Evolutionary conservation across 2,329 filamentous ascomycete species (phyloP).

Genomic region (Emydomyces testavorans): DNA sequence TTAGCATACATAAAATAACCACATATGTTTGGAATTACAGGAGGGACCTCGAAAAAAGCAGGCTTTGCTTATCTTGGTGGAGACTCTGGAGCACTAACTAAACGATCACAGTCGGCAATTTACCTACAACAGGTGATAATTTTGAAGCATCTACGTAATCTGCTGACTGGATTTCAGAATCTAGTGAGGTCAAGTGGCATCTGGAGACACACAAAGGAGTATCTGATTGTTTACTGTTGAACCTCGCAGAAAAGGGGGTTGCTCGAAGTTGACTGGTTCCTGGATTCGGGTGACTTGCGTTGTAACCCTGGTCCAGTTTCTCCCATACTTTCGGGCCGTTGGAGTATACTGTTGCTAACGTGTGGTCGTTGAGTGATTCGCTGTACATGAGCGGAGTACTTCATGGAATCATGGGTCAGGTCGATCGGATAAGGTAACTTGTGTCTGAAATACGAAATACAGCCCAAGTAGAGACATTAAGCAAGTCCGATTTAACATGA

Average conservation of each 20-base stretch:
- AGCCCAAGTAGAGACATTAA: no score
- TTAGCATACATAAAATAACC: no score
- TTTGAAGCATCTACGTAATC: no score
- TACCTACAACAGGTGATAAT: no score
- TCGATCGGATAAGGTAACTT: no score
- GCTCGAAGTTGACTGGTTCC: background rate
- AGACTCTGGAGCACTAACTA: no score
- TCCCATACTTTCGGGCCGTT: conserved; percentile 5
- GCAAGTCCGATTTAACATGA: conserved; percentile 7
- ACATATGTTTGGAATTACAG: no score
- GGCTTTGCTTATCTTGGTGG: no score
- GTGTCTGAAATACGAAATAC: no score
- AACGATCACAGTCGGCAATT: no score
- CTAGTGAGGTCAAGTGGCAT: background rate
- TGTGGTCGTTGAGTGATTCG: background rate
- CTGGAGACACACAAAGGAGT: background rate
- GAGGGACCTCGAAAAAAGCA: no score
- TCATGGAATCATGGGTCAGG: background rate
- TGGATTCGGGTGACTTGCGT: background rate
- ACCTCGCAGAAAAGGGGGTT: background rate
- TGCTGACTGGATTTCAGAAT: no score
- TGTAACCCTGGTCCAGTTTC: conserved; percentile 4
- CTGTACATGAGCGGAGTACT: background rate
- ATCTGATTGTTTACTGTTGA: background rate
- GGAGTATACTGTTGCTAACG: background rate